Evolutionary conservation across 148 eudicot species (phyloP).

Genomic region (Chenopodium berlandieri): DNA sequence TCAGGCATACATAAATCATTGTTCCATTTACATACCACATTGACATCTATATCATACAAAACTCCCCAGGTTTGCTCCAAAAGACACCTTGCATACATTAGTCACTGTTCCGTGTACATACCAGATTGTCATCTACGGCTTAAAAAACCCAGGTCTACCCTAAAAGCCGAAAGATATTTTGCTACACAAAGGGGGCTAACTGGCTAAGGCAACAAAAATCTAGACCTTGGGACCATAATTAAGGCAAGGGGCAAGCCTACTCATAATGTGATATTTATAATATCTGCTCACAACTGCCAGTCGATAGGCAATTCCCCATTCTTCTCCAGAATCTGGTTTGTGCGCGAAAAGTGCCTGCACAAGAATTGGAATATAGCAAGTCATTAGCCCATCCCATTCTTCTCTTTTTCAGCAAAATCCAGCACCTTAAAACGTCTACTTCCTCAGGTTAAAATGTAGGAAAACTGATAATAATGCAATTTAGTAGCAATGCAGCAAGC

Average conservation of each 20-base stretch:
- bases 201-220: not conserved
- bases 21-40: not conserved
- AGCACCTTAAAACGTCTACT: not conserved
- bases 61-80: conserved; percentile 5
- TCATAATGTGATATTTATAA: not conserved
- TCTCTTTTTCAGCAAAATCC: not conserved
- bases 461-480: not conserved
- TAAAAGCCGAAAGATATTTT: not conserved
- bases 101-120: no score
- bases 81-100: not conserved
- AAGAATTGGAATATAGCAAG: not conserved
- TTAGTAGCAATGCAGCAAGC: not conserved
- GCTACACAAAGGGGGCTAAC: not conserved
- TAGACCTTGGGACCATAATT: not conserved
- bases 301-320: conserved; percentile 64
- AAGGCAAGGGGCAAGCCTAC: conserved; percentile 1
- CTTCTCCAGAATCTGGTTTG: conserved; percentile 67
- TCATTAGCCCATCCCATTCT: not conserved
- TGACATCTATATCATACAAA: not conserved
- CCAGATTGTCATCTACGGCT: no score
- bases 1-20: not conserved
- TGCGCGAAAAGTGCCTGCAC: conserved; percentile 90
- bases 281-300: conserved; percentile 60
- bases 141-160: no score
- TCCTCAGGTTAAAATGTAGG: not conserved